A percentile compares a stretch with the other conserved stretches of the same genome.
Conservation (phyloP, 2,329 filamentous ascomycete species). For the Botryotinia narcissicola region DNA sequence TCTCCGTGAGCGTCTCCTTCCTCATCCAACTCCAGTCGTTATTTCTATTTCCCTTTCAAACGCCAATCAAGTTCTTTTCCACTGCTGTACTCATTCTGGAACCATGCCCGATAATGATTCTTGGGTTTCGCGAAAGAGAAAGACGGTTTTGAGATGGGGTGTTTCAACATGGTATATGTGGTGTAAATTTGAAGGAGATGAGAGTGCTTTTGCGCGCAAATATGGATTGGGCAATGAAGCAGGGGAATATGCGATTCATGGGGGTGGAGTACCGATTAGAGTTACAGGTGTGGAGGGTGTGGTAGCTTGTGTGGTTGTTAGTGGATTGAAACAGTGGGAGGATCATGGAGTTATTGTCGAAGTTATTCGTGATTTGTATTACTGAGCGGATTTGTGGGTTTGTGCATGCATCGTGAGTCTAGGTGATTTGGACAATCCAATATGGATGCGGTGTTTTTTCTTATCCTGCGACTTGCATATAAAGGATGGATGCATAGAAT, state of each 20-base stretch:
- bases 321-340: constrained; percentile 72
- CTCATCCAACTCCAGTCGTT: constrained; percentile 54
- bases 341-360: constrained; percentile 76
- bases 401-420: not conserved
- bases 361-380: constrained; percentile 35
- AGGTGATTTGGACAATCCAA: not conserved
- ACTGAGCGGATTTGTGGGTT: constrained; percentile 14
- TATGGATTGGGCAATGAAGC: constrained; percentile 58
- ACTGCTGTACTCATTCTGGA: constrained; percentile 64
- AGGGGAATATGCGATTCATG: constrained; percentile 71
- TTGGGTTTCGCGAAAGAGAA: constrained; percentile 70
- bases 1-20: constrained; percentile 60
- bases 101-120: constrained; percentile 68
- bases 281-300: constrained; percentile 73
- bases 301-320: constrained; percentile 72
- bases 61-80: constrained; percentile 63
- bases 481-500: not conserved
- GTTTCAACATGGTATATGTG: constrained; percentile 68
- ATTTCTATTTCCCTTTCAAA: constrained; percentile 64
- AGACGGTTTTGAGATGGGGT: constrained; percentile 70
- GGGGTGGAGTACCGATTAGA: constrained; percentile 70
- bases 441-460: not conserved
- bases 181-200: constrained; percentile 63
- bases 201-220: constrained; percentile 62
- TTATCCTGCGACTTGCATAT: not conserved